Conservation (phyloP, 2,329 filamentous ascomycete genomes). For the Ambrosiella xylebori region DNA sequence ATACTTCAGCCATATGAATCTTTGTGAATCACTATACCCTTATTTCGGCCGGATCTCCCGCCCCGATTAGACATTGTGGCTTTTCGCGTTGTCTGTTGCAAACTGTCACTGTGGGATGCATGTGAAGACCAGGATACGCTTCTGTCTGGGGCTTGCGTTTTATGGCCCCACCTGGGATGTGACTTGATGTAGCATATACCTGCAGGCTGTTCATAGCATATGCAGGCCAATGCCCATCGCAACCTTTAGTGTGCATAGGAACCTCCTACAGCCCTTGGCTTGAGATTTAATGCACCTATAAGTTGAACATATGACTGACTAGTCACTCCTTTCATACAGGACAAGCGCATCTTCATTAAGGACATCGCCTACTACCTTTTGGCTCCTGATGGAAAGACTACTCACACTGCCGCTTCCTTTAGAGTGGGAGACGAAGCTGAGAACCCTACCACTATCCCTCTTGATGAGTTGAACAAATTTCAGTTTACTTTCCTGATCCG, state of each 20-base stretch:
- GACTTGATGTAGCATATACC: background rate
- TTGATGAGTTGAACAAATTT: slow-evolving; percentile 56
- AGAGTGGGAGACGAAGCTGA: slow-evolving; percentile 44
- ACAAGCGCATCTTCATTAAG: slow-evolving; percentile 92
- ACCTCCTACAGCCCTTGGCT: background rate
- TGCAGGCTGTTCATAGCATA: background rate
- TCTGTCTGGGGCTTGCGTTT: background rate
- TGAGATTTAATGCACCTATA: too few species aligned
- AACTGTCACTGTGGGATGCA: background rate
- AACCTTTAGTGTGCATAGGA: background rate
- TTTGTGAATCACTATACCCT: background rate
- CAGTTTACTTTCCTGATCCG: slow-evolving; percentile 96
- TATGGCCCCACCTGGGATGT: background rate
- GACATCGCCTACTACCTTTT: slow-evolving; percentile 91
- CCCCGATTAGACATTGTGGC: background rate
- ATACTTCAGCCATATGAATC: too few species aligned
- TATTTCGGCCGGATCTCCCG: background rate
- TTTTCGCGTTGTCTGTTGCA: background rate
- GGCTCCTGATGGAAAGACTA: slow-evolving; percentile 50
- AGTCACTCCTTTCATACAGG: slow-evolving; percentile 30
- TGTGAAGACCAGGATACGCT: background rate
- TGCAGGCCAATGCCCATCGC: background rate
- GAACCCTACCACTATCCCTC: slow-evolving; percentile 76
- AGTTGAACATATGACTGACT: too few species aligned
- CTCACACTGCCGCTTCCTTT: slow-evolving; percentile 65